Evolutionary conservation across 2,329 filamentous ascomycete species (phyloP).

Genomic region (Fusarium hostae): DNA sequence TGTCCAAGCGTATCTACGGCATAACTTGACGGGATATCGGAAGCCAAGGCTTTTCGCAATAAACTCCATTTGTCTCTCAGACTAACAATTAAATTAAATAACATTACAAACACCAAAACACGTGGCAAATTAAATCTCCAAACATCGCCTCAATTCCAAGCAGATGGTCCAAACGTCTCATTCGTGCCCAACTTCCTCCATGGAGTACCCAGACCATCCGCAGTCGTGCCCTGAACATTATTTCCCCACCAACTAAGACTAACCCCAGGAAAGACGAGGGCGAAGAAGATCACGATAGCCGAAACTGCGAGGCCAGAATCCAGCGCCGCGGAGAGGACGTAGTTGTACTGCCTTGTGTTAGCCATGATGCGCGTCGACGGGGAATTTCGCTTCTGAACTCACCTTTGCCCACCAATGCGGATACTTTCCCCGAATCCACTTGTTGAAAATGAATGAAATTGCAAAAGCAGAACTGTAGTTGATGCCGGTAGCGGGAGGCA

Average conservation of each 20-base stretch:
- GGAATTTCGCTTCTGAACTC: background rate
- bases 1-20: too few relatives aligned
- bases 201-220: background rate
- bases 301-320: background rate
- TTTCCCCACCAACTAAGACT: constrained; percentile 6
- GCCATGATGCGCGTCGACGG: accelerated
- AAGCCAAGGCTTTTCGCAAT: too few relatives aligned
- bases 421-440: background rate
- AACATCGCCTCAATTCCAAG: background rate
- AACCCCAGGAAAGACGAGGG: background rate
- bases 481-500: background rate
- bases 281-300: background rate
- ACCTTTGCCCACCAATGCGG: constrained; percentile 10
- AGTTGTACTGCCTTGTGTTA: background rate
- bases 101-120: accelerated
- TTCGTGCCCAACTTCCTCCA: constrained; percentile 1
- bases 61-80: too few relatives aligned
- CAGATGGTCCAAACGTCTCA: background rate
- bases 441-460: constrained; percentile 1
- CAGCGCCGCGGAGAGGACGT: background rate
- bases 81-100: too few relatives aligned
- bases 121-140: too few relatives aligned
- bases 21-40: too few relatives aligned
- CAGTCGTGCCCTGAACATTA: background rate
- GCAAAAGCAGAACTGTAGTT: background rate